These are phyloP conservation scores for Amylocarpus encephaloides DNA, from an alignment of 2,329 filamentous ascomycete genomes.

Conservation along the genomic window DNA sequence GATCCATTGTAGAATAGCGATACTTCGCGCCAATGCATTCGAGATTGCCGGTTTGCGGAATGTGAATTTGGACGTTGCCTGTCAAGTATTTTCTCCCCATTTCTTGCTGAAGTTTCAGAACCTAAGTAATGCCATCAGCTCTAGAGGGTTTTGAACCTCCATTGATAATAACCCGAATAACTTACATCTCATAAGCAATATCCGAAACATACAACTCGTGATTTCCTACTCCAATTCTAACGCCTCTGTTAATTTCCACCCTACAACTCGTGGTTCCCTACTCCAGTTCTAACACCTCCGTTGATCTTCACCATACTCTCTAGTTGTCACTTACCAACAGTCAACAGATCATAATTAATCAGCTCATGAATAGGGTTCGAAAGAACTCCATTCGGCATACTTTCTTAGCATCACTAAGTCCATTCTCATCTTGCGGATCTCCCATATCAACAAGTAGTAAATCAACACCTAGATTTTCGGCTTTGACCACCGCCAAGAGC, in stretches of 20 bases:
- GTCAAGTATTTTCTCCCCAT: conserved; percentile 69
- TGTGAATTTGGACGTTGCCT: conserved; percentile 83
- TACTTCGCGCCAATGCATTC: conserved; percentile 74
- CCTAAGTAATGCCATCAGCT: conserved; percentile 7
- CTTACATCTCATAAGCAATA: conserved; percentile 37
- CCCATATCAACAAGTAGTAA: conserved; percentile 76
- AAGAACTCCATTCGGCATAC: conserved; percentile 77
- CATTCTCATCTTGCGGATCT: conserved; percentile 86
- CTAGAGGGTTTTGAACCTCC: too few species aligned
- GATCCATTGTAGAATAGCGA: conserved; percentile 83
- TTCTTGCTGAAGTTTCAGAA: conserved; percentile 75
- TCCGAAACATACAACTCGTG: conserved; percentile 84
- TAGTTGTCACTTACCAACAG: conserved; percentile 43
- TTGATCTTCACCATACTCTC: not conserved
- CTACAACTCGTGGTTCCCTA: conserved; percentile 89
- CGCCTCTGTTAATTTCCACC: too few species aligned
- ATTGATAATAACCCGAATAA: too few species aligned
- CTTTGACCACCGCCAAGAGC: conserved; percentile 94
- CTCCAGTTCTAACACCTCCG: too few species aligned
- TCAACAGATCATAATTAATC: conserved; percentile 75
- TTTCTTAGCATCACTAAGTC: conserved; percentile 83
- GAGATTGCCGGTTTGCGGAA: conserved; percentile 60
- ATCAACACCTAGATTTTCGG: conserved; percentile 71
- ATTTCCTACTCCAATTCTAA: conserved; percentile 57
- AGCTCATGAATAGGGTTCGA: conserved; percentile 78